phyloP scores from a whole-genome alignment of 1,284 basidiomycete species.

The Sporisorium exsertum region DNA sequence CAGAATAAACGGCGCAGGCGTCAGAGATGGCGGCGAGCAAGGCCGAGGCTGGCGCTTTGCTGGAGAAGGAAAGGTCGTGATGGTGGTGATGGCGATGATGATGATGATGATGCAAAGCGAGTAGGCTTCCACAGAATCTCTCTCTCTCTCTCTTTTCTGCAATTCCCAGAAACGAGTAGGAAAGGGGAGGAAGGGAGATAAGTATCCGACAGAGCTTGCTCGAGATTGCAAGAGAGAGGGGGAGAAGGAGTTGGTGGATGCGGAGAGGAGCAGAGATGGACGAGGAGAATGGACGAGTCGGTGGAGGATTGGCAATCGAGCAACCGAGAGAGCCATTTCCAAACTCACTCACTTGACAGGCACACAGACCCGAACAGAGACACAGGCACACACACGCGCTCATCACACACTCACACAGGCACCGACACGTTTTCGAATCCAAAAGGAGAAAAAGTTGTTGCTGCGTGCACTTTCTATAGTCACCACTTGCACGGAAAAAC shows the following conservation, averaged over 20 bases:
- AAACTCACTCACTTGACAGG: slow-evolving; percentile 1
- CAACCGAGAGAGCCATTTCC: not conserved
- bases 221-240: slow-evolving; percentile 13
- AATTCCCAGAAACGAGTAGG: not conserved
- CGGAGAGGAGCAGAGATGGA: slow-evolving; percentile 4
- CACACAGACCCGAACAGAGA: slow-evolving; percentile 1
- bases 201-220: slow-evolving; percentile 33
- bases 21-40: not conserved
- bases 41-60: not conserved
- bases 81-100: slow-evolving; percentile 8
- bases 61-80: not conserved
- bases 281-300: slow-evolving; percentile 1
- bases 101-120: slow-evolving; percentile 15
- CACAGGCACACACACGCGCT: not conserved
- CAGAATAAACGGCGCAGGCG: slow-evolving; percentile 15
- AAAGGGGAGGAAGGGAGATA: slow-evolving; percentile 14
- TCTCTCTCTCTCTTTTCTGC: slow-evolving; percentile 18
- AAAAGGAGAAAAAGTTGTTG: not conserved
- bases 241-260: slow-evolving; percentile 5
- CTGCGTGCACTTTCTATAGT: too few relatives aligned
- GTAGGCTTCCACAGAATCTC: slow-evolving; percentile 31
- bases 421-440: slow-evolving; percentile 4
- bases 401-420: slow-evolving; percentile 3
- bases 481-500: too few relatives aligned
- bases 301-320: slow-evolving; percentile 6